phyloP scores from a whole-genome alignment of 2,329 filamentous ascomycete species.

The Fusarium sp. region DNA sequence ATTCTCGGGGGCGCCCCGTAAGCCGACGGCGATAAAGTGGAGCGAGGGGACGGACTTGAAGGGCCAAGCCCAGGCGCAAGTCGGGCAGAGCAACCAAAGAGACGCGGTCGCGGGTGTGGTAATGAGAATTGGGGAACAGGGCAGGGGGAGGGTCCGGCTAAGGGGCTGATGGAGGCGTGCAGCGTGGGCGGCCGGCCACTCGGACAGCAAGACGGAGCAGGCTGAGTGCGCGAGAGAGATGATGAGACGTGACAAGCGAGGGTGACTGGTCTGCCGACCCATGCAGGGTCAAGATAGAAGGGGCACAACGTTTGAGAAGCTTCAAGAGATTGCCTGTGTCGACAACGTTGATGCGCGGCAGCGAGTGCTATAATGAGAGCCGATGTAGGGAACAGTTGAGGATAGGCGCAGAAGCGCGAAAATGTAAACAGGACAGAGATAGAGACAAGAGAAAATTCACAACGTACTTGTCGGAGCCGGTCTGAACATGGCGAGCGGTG shows the following conservation, averaged over 20 bases:
- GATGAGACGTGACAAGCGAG: slow-evolving; percentile 33
- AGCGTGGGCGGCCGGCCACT: slow-evolving; percentile 33
- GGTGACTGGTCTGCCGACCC: slow-evolving; percentile 36
- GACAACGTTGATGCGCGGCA: slow-evolving; percentile 7
- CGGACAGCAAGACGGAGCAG: slow-evolving; percentile 31
- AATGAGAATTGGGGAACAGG: slow-evolving; percentile 33
- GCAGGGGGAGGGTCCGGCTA: slow-evolving; percentile 31
- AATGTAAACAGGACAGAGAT: slow-evolving; percentile 8
- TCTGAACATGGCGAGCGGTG: slow-evolving; percentile 60
- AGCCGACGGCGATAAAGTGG: slow-evolving; percentile 43
- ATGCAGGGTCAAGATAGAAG: slow-evolving; percentile 18
- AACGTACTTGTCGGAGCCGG: slow-evolving; percentile 67
- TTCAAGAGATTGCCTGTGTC: slow-evolving; percentile 3
- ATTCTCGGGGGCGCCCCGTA: slow-evolving; percentile 41
- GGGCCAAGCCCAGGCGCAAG: slow-evolving; percentile 18
- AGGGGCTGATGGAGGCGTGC: slow-evolving; percentile 29
- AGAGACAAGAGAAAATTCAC: slow-evolving; percentile 16
- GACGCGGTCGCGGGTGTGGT: slow-evolving; percentile 33
- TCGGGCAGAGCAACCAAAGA: slow-evolving; percentile 29
- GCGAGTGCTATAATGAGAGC: slow-evolving; percentile 10
- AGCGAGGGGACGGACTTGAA: slow-evolving; percentile 26
- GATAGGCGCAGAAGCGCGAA: slow-evolving; percentile 4
- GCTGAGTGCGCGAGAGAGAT: slow-evolving; percentile 31
- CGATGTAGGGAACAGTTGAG: slow-evolving; percentile 6
- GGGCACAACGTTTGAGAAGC: not conserved